Conservation (phyloP, 148 eudicot genomes). For the Vaccinium darrowii region DNA sequence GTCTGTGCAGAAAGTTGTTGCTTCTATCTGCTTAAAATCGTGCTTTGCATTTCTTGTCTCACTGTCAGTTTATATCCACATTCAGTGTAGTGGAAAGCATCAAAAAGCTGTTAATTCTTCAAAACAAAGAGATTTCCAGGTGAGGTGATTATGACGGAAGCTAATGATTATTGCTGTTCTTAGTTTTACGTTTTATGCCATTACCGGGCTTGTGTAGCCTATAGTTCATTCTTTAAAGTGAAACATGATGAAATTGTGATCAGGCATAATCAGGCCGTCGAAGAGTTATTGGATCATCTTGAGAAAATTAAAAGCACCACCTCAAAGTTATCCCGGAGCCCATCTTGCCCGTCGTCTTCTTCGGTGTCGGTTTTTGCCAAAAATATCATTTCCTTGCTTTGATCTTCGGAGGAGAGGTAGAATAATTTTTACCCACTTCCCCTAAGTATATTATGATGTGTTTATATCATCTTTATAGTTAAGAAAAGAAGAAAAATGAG, state of each 20-base stretch:
- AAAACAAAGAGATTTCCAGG: slow-evolving; percentile 41
- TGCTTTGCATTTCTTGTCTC: slow-evolving; percentile 17
- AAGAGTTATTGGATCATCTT: slow-evolving; percentile 24
- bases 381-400: too few species aligned
- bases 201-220: not conserved
- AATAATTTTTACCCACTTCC: too few species aligned
- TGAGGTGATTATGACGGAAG: not conserved
- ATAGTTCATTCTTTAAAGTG: not conserved
- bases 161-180: not conserved
- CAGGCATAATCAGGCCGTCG: slow-evolving; percentile 46
- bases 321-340: too few species aligned
- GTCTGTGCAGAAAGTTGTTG: not conserved
- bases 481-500: too few species aligned
- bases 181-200: not conserved
- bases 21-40: not conserved
- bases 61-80: slow-evolving; percentile 44
- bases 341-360: too few species aligned
- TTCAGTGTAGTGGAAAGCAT: slow-evolving; percentile 58
- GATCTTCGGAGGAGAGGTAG: too few species aligned
- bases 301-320: too few species aligned
- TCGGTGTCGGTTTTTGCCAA: too few species aligned
- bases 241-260: slow-evolving; percentile 5
- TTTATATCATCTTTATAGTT: too few species aligned
- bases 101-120: slow-evolving; percentile 29
- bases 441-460: too few species aligned